Evolutionary conservation across 2,329 filamentous ascomycete genomes (phyloP).

Genomic region (Juglanconis sp.): DNA sequence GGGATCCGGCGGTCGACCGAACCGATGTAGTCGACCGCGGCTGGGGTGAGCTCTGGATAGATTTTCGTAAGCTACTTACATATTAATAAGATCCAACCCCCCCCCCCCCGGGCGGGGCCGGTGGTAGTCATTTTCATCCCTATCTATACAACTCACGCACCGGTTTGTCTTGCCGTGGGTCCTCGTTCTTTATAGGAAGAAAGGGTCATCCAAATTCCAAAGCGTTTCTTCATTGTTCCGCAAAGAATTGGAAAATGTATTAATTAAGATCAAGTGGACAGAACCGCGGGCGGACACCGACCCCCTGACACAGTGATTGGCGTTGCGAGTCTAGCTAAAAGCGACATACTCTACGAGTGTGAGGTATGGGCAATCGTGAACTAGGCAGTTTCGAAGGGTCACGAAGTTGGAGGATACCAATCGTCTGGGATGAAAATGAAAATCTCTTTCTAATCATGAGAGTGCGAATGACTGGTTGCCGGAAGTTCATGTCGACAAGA

Average conservation of each 20-base stretch:
- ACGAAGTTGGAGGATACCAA: not conserved
- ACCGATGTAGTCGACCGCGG: conserved; percentile 12
- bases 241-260: not conserved
- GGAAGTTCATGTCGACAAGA: no score
- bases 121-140: no score
- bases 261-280: conserved; percentile 2
- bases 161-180: no score
- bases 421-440: no score
- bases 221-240: no score
- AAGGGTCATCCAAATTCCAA: no score
- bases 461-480: no score
- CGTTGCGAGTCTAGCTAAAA: conserved; percentile 7
- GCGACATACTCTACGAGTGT: conserved; percentile 10
- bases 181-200: no score
- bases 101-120: no score
- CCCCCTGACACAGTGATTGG: conserved; percentile 13
- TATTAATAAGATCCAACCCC: not conserved
- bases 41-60: conserved; percentile 10
- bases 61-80: not conserved
- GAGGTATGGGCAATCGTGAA: conserved; percentile 13
- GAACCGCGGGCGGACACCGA: conserved; percentile 6
- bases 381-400: not conserved
- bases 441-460: no score
- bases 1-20: conserved; percentile 4
- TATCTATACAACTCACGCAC: no score